A percentile compares a stretch with the other conserved stretches of the same genome.
Conservation (phyloP, 1,284 basidiomycete species). For the Psilocybe mexicana region DNA sequence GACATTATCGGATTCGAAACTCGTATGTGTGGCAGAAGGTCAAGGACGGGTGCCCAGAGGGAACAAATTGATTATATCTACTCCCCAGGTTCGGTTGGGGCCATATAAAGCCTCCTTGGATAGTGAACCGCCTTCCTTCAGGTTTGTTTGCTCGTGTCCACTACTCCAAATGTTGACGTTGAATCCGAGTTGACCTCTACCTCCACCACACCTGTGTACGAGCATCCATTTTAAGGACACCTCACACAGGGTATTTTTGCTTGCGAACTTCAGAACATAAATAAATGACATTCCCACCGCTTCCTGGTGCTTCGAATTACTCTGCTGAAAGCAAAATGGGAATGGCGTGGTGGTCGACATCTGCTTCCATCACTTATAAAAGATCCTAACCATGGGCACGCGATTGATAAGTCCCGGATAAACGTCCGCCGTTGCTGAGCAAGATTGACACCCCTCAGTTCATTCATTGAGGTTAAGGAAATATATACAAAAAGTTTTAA, state of each 20-base stretch:
- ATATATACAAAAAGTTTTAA: not conserved
- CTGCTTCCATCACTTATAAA: not conserved
- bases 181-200: not conserved
- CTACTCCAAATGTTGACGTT: not conserved
- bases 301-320: constrained; percentile 3
- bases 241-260: constrained; percentile 8
- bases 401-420: constrained; percentile 1
- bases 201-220: not conserved
- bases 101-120: not conserved
- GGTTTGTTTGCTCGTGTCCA: not conserved
- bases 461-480: not conserved
- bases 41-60: not conserved
- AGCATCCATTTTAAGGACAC: not conserved
- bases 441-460: not conserved
- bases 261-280: constrained; percentile 5
- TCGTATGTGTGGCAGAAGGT: not conserved
- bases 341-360: constrained; percentile 1
- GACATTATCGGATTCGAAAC: not conserved
- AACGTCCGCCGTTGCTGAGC: constrained; percentile 1
- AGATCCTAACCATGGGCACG: not conserved
- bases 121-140: not conserved
- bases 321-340: constrained; percentile 4
- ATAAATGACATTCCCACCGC: constrained; percentile 4
- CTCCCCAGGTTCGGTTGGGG: not conserved
- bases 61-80: not conserved